A percentile compares a stretch with the other conserved stretches of the same genome.
Conservation (phyloP, 2,329 filamentous ascomycete genomes). For the Sporothrix globosa region DNA sequence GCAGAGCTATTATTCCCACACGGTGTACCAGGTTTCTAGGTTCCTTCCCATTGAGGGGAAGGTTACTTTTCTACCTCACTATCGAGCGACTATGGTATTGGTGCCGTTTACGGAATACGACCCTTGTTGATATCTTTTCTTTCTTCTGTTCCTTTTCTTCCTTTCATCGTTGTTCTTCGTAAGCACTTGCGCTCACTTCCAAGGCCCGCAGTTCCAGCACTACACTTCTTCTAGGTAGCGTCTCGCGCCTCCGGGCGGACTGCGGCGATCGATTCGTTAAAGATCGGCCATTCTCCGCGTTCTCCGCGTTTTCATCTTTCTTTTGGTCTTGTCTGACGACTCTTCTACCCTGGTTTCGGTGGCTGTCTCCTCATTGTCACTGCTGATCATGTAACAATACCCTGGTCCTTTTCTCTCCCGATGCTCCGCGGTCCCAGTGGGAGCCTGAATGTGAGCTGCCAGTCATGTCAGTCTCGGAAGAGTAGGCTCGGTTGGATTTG, state of each 20-base stretch:
- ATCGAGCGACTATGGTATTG: background rate
- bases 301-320: slow-evolving; percentile 10
- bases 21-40: background rate
- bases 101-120: background rate
- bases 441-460: background rate
- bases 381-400: slow-evolving; percentile 24
- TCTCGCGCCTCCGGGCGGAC: slow-evolving; percentile 24
- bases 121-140: background rate
- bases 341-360: background rate
- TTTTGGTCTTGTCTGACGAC: background rate
- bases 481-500: too few species aligned
- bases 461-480: background rate
- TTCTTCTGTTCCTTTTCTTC: background rate
- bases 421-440: background rate
- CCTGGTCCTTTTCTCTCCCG: slow-evolving; percentile 1
- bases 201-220: slow-evolving; percentile 9
- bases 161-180: background rate
- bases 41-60: background rate
- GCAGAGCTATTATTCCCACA: background rate
- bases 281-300: slow-evolving; percentile 14
- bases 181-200: background rate
- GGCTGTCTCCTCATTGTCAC: background rate
- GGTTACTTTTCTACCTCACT: background rate
- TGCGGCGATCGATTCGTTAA: slow-evolving; percentile 20
- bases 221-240: slow-evolving; percentile 15